Percentiles rank a stretch among this genome's conserved stretches.
Conservation (phyloP, 208 protist species). For the Herpetomonas muscarum region DNA sequence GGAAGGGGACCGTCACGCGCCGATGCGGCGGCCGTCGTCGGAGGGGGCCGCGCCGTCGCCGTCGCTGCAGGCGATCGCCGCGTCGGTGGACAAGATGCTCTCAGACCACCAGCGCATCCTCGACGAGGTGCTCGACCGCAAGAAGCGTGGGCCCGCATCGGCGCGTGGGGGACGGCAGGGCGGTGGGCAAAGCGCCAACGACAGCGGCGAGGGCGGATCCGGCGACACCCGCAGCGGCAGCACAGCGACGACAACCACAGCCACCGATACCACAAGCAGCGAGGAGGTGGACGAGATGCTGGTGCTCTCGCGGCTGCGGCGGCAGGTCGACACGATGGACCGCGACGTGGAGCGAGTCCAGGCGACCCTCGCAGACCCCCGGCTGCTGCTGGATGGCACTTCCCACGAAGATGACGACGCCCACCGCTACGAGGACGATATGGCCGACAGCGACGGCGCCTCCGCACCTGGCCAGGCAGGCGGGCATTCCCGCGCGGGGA, state of each 20-base stretch:
- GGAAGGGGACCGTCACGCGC: background rate
- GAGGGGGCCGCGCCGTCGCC: constrained; percentile 6
- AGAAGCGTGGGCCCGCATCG: background rate
- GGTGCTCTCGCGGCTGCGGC: constrained; percentile 48
- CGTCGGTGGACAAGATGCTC: constrained; percentile 68
- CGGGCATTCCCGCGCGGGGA: background rate
- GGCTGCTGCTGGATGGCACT: background rate
- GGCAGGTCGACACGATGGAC: constrained; percentile 39
- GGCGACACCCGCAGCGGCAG: too few species aligned
- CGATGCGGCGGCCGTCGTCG: background rate
- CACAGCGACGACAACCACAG: too few species aligned
- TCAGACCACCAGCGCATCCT: constrained; percentile 62
- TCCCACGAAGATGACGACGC: background rate
- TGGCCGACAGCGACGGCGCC: background rate
- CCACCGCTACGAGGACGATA: background rate
- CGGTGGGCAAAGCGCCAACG: background rate
- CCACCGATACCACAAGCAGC: too few species aligned
- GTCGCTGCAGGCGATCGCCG: constrained; percentile 34
- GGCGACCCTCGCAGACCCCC: constrained; percentile 4
- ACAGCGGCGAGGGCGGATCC: too few species aligned
- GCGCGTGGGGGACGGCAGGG: background rate
- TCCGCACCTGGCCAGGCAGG: background rate
- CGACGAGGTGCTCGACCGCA: constrained; percentile 41
- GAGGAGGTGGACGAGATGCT: constrained; percentile 58
- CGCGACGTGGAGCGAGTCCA: constrained; percentile 36